Base-by-base conservation (phyloP, 306 rosid genomes). In the Clitoria ternatea region DNA sequence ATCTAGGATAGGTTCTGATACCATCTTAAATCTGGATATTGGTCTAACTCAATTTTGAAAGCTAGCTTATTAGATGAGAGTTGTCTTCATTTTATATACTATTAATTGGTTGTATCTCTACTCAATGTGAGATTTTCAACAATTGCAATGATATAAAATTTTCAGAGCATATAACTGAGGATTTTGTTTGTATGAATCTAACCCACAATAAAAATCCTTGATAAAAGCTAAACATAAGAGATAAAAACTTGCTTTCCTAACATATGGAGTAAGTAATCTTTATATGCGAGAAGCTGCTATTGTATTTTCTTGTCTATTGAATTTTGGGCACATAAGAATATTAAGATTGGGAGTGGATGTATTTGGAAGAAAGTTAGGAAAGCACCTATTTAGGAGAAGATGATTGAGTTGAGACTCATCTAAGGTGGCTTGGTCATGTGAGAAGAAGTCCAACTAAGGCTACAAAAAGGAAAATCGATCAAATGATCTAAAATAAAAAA, bases 161-260 rank as follows among this genome's bases (percentile, higher is more conserved):
- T 63, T 60, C 33, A 10, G 61, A 59, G 47, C 39, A 53, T 61
- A 63, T 65, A 35, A 54, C 40, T 48, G 53, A 64, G 23, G 36
- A n/a, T 78, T 23, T 48, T 64, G 48, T 36, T 42, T 56, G 53
- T 43, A 61, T 74, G 43, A 67, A 70, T 65, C 62, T 65, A 53
- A 49, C 6, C 19, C 44, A 29, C 40, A 42, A 55, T 15, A 27
- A n/a, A 24, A 49, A 39, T 42, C 35, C 39, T n/a, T 7, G 27
- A 4, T 39, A 43, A 45, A 71, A 33, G 14, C 52, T 44, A 45
- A 60, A 35, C 37, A 57, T 65, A 11, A 9, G 61, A 69, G 20
- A 23, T n/a, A 11, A 7, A 10, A 22, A 29, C 56, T 18, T 32
- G 61, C 40, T 26, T 8, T 59, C 36, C 13, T 37, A 24, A 22